Base-by-base conservation (phyloP, 345 rosid species). In the Brassica incana region DNA sequence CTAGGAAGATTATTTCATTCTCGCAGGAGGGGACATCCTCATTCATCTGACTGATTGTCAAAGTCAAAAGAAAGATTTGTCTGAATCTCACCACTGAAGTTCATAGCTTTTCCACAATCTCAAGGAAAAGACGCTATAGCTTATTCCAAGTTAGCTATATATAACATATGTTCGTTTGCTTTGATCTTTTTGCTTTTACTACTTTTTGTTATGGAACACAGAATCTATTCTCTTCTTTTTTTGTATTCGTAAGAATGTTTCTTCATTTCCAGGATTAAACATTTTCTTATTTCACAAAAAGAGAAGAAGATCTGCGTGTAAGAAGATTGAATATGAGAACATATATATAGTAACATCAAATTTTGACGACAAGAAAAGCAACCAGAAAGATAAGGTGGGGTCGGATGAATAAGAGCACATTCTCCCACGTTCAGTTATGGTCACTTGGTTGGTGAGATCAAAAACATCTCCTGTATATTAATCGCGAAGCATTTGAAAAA, bases 401-500 rank as follows among this genome's bases (percentile, higher is more conserved):
- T 65, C 40, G 25, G 64, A 64, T 23, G 18, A 73, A 63, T 8
- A 74, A 18, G 36, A 75, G 0, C 54, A 52, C 71, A 75, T 75
- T 75, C 65, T 35, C 65, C 65, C 78, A 74, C 65, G 78, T 74
- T 74, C n/a, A 18, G 32, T 45, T 56, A 40, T 56, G 48, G 48
- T 43, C 77, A 33, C 27, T 66, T 65, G 36, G 58, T 75, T 35
- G 66, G 78, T 67, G 12, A 60, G 32, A 74, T 50, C 18, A 64
- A 32, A 32, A 2, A 73, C n/a, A 52, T 20, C 23, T 20, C 1
- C 23, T 20, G 23, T 20, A 20, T 20, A 20, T 20, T 20, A 20
- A 20, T 1, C 23, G 23, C 1, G 23, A 20, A 20, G 1, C 23
- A 20, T 20, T 20, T 20, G 23, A 20, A 20, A 20, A 20, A 20